A percentile compares a stretch with the other conserved stretches of the same genome.
These are phyloP conservation scores for Glebionis coronaria DNA, from an alignment of 129 eudicot genomes.

Conservation along the genomic window DNA sequence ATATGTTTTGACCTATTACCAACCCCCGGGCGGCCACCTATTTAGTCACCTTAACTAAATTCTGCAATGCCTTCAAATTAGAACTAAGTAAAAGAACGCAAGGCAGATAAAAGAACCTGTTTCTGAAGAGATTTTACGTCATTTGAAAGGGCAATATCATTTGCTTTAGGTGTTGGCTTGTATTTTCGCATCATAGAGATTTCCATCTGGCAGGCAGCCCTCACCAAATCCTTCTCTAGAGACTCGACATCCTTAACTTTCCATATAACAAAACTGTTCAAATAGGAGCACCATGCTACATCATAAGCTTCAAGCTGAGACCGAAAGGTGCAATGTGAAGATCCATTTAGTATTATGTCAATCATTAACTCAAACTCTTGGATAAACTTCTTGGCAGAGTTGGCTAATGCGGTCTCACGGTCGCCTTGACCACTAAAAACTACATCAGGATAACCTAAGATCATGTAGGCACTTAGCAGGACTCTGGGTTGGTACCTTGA, in stretches of 20 bases:
- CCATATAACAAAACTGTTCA: constrained; percentile 93
- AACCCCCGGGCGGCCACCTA: not conserved
- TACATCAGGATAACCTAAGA: constrained; percentile 75
- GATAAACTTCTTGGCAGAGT: constrained; percentile 60
- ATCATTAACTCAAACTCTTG: constrained; percentile 70
- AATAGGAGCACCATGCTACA: constrained; percentile 88
- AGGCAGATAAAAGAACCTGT: constrained; percentile 52
- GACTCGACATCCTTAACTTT: constrained; percentile 92
- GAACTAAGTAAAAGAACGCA: not conserved
- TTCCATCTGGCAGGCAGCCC: constrained; percentile 94
- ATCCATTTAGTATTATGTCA: constrained; percentile 51
- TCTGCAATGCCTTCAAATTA: not conserved
- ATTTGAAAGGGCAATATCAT: constrained; percentile 54
- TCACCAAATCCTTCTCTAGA: constrained; percentile 86
- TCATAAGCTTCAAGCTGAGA: constrained; percentile 80
- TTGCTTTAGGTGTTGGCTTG: constrained; percentile 64
- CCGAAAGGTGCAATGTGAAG: constrained; percentile 53
- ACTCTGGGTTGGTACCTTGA: constrained; percentile 88
- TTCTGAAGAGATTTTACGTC: constrained; percentile 87
- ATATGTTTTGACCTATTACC: constrained; percentile 1
- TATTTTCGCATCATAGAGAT: constrained; percentile 85
- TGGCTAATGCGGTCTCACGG: constrained; percentile 62
- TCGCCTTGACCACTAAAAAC: constrained; percentile 78
- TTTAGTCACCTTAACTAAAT: not conserved
- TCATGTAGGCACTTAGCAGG: constrained; percentile 89